These are phyloP conservation scores for Ophiosphaerella korrae DNA, from an alignment of 2,329 filamentous ascomycete species.

Conservation along the genomic window DNA sequence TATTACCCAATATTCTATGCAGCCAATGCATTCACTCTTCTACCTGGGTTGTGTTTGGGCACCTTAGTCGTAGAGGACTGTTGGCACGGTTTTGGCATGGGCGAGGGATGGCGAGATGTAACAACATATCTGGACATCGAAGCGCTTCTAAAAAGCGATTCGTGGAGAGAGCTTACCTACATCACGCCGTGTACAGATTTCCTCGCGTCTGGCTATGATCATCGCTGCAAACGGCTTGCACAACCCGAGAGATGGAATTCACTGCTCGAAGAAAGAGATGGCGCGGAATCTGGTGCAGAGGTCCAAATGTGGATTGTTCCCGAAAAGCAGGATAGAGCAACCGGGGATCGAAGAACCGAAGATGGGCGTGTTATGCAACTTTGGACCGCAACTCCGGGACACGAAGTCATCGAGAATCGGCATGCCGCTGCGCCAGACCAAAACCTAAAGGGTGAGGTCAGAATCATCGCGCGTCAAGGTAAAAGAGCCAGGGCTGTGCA, in stretches of 20 bases:
- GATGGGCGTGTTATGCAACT: constrained; percentile 27
- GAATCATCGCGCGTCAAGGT: constrained; percentile 38
- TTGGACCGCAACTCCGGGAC: constrained; percentile 39
- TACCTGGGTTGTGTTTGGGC: constrained; percentile 41
- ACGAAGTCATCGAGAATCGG: constrained; percentile 36
- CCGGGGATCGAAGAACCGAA: constrained; percentile 18
- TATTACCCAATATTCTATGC: constrained; percentile 43
- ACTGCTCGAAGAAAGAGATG: constrained; percentile 39
- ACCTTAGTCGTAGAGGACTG: constrained; percentile 40
- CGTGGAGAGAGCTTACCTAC: constrained; percentile 41
- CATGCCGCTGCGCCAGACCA: constrained; percentile 35
- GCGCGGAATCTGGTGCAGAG: constrained; percentile 32
- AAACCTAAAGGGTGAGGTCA: constrained; percentile 39
- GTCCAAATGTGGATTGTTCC: constrained; percentile 43
- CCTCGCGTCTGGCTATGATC: constrained; percentile 40
- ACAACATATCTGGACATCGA: constrained; percentile 45
- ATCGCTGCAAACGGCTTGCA: constrained; percentile 29
- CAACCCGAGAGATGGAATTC: constrained; percentile 41
- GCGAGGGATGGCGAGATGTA: constrained; percentile 41
- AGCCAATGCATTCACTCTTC: constrained; percentile 34
- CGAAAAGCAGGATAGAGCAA: constrained; percentile 15
- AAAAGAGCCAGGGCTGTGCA: constrained; percentile 31
- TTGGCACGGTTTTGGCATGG: constrained; percentile 43
- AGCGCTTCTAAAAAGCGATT: constrained; percentile 36
- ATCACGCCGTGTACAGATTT: constrained; percentile 44